Evolutionary conservation across 768 basidiomycete genomes (phyloP).

Genomic region (Amanita subjunquillea): DNA sequence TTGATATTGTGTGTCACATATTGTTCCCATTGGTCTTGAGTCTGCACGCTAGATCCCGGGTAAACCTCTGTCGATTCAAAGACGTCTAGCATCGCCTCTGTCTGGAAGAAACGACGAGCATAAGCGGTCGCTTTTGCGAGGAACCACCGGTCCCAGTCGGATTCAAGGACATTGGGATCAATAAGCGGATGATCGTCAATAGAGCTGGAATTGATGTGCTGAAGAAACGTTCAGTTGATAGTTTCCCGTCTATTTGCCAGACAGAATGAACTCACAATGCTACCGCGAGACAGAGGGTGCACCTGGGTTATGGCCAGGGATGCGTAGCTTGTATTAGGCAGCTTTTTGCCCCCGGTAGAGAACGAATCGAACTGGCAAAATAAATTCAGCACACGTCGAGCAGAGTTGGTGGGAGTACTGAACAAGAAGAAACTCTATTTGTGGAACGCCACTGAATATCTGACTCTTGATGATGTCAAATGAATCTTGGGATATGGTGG

Average conservation of each 20-base stretch:
- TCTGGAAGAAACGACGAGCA: constrained; percentile 20
- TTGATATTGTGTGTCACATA: constrained; percentile 2
- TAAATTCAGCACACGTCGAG: background rate
- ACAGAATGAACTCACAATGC: constrained; percentile 14
- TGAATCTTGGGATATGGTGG: constrained; percentile 15
- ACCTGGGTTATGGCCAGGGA: constrained; percentile 25
- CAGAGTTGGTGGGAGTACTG: constrained; percentile 1
- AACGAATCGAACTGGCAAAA: constrained; percentile 20
- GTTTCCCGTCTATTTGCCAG: background rate
- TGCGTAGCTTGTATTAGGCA: constrained; percentile 21
- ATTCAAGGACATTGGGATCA: constrained; percentile 18
- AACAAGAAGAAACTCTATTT: constrained; percentile 20
- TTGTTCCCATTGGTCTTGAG: constrained; percentile 4
- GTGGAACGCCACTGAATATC: constrained; percentile 17
- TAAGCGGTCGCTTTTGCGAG: constrained; percentile 21
- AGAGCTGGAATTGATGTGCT: constrained; percentile 16
- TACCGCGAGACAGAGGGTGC: constrained; percentile 37
- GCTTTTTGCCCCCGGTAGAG: constrained; percentile 16
- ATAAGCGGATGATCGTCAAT: constrained; percentile 19
- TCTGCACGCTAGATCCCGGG: constrained; percentile 12
- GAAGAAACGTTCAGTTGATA: background rate
- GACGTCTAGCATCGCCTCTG: constrained; percentile 17
- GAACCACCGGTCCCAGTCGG: constrained; percentile 23
- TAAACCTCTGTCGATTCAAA: constrained; percentile 19
- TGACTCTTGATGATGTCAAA: constrained; percentile 18